Evolutionary conservation across 2,329 filamentous ascomycete genomes (phyloP), one percentile per base, ranked within the genome.

Genomic region (Verticillium isaacii): DNA sequence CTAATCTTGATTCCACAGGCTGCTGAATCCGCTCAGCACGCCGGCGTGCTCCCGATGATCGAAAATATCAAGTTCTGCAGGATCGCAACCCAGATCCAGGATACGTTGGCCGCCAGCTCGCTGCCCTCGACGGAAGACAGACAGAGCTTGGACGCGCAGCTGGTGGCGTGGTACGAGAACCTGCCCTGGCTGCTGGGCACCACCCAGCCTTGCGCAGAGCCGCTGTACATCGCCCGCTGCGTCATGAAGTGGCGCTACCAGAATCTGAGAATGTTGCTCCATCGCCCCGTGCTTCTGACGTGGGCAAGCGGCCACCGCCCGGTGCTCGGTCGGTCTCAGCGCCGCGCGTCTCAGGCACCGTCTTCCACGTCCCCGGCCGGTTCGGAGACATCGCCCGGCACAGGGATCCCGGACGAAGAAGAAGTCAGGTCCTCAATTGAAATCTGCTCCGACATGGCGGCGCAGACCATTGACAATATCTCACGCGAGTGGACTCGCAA

Each of bases 221-320:
- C 88, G 2, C 82, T 93, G n/a, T 86, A 86, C 65, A 88, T 89
- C 57, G 85, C 88, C 0, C 83, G 90, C 59, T 86, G 86, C 65
- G 84, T 93, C 67, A 92, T 93, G 88, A 90, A 91, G 72, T 93
- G 90, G 91, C 84, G 90, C 12, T 93, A 91, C 71, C 87, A 91
- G 70, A 92, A 92, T 68, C 82, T 92, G 57, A 87, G 90, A 56
- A 89, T 93, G 75, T 82, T 93, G 1, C 83, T 93, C 25, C 88
- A 93, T 72, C 82, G 91, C 2, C 90, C 90, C 0, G 86, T 89
- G 0, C 80, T 93, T 1, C 81, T 93, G 5, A 89, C 85, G 74
- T 77, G 90, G 69, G 80, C 86, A 69, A 80, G 83, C 67, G 79
- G 83, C 70, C 36, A 58, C 25, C 23, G 57, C 15, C 57, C 57